Percentiles rank a stretch among this genome's conserved stretches.
These are phyloP conservation scores for Candida chilensis DNA, from an alignment of 805 yeast species.

Conservation along the genomic window DNA sequence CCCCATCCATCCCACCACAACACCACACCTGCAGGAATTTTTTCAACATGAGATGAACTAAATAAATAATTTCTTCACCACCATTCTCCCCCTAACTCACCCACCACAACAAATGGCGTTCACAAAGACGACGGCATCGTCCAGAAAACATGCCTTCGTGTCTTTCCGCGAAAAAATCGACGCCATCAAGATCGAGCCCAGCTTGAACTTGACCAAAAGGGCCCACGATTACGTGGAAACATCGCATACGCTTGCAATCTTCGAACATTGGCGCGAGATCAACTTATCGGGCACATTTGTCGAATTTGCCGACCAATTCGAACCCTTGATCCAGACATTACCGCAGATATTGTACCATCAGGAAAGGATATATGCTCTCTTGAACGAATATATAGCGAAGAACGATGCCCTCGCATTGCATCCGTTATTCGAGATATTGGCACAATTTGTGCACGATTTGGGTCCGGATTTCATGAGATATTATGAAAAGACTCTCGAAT, in stretches of 20 bases:
- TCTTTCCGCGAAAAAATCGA: constrained; percentile 85
- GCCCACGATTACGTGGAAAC: constrained; percentile 64
- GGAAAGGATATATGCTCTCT: constrained; percentile 39
- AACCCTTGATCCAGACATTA: constrained; percentile 51
- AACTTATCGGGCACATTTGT: constrained; percentile 69
- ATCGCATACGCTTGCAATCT: constrained; percentile 72
- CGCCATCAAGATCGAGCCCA: constrained; percentile 73
- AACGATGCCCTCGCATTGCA: constrained; percentile 69
- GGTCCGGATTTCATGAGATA: constrained; percentile 83
- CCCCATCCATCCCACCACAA: too few relatives aligned
- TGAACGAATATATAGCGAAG: constrained; percentile 35
- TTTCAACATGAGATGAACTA: too few relatives aligned
- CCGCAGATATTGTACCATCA: constrained; percentile 79
- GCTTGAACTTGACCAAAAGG: constrained; percentile 40
- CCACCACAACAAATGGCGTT: constrained; percentile 19
- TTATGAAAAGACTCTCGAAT: constrained; percentile 42
- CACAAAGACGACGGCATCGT: constrained; percentile 41
- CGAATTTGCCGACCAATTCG: constrained; percentile 48
- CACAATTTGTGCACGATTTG: constrained; percentile 85
- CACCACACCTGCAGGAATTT: too few relatives aligned
- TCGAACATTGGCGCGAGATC: constrained; percentile 83
- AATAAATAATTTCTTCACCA: background rate
- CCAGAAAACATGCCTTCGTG: constrained; percentile 51
- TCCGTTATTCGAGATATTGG: constrained; percentile 69
- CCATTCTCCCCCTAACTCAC: too few relatives aligned